phyloP scores from a whole-genome alignment of 2,329 filamentous ascomycete genomes.

The Polychaeton citri region DNA sequence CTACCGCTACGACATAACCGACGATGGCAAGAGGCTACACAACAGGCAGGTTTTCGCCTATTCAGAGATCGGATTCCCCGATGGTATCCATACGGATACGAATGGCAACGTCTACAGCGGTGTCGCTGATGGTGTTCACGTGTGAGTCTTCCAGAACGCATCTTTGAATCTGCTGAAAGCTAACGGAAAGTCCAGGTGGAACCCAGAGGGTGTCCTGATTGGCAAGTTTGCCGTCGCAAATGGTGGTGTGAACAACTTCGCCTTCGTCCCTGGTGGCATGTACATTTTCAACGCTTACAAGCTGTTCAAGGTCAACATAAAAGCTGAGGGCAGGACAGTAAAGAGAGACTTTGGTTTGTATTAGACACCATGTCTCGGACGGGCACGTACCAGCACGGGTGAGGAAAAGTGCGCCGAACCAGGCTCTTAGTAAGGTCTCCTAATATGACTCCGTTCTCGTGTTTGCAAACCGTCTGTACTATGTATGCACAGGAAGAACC shows the following conservation, averaged over 20 bases:
- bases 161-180: neutral
- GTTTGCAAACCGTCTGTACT: too few relatives aligned
- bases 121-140: constrained; percentile 39
- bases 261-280: constrained; percentile 20
- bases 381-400: too few relatives aligned
- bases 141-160: constrained; percentile 15
- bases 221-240: constrained; percentile 37
- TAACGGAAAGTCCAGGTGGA: constrained; percentile 26
- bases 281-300: constrained; percentile 20
- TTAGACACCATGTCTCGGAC: neutral
- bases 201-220: constrained; percentile 35
- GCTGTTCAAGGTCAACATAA: constrained; percentile 19
- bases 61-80: constrained; percentile 39
- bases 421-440: too few relatives aligned
- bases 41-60: constrained; percentile 42
- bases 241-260: constrained; percentile 26
- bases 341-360: constrained; percentile 18
- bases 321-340: constrained; percentile 20
- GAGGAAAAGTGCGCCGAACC: too few relatives aligned
- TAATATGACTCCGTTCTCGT: too few relatives aligned
- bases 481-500: too few relatives aligned
- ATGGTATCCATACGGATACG: constrained; percentile 43
- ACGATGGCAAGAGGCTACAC: constrained; percentile 20
- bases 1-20: constrained; percentile 28
- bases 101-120: constrained; percentile 42